Percentiles rank a stretch among this genome's conserved stretches.
Evolutionary conservation across 768 basidiomycete species (phyloP).

Genomic region (Imleria badia): DNA sequence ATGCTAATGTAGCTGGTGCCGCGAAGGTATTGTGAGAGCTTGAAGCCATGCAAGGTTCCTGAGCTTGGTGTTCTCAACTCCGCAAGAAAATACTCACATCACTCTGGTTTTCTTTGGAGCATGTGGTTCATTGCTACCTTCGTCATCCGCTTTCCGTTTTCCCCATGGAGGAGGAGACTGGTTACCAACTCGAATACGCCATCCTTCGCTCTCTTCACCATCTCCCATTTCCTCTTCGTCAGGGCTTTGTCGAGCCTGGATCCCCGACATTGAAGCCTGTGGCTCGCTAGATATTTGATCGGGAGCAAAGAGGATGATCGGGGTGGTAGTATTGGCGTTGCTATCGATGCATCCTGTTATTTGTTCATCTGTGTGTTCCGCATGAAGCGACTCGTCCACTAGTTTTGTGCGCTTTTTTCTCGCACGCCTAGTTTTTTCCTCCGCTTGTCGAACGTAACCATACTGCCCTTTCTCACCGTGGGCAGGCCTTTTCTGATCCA

Average conservation of each 20-base stretch:
- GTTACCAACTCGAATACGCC: constrained; percentile 64
- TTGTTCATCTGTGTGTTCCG: constrained; percentile 23
- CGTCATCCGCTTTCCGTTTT: constrained; percentile 52
- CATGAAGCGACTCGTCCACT: constrained; percentile 23
- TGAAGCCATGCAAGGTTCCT: constrained; percentile 2
- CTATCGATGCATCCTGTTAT: constrained; percentile 9
- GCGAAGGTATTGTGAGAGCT: background rate
- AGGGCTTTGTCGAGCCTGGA: constrained; percentile 40
- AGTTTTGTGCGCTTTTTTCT: constrained; percentile 48
- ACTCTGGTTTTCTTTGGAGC: constrained; percentile 44
- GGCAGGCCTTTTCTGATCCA: constrained; percentile 65
- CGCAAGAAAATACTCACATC: constrained; percentile 33
- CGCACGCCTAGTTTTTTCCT: constrained; percentile 62
- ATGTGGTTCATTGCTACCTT: constrained; percentile 29
- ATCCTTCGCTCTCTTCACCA: constrained; percentile 53
- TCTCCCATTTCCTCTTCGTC: constrained; percentile 71
- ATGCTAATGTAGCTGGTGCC: constrained; percentile 1
- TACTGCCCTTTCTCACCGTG: constrained; percentile 81
- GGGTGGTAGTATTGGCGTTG: constrained; percentile 6
- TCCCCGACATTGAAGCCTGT: constrained; percentile 26
- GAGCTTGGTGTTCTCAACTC: background rate
- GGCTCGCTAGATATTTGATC: constrained; percentile 23
- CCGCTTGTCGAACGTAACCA: constrained; percentile 74
- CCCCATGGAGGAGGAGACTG: constrained; percentile 68
- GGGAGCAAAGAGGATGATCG: constrained; percentile 29